A percentile compares a stretch with the other conserved stretches of the same genome.
Conservation (phyloP, 306 rosid species). For the Prunus fruticosa region DNA sequence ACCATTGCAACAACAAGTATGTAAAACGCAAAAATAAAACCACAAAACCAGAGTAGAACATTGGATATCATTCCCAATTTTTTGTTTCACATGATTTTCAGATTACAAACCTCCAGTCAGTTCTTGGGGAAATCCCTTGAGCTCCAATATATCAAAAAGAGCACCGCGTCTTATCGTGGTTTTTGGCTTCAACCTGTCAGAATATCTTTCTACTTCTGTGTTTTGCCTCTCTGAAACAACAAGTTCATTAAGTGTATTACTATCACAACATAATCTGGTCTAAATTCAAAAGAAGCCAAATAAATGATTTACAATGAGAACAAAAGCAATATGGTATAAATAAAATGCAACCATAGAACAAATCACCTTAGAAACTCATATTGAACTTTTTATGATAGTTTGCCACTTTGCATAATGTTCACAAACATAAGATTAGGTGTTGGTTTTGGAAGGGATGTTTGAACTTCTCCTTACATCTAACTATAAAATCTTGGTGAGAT, state of each 20-base stretch:
- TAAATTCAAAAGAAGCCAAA: constrained; percentile 9
- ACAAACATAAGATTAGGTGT: not conserved
- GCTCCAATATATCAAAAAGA: constrained; percentile 48
- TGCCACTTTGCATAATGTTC: not conserved
- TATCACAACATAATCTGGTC: not conserved
- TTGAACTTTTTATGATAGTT: not conserved
- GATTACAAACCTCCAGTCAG: constrained; percentile 51
- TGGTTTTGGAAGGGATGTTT: not conserved
- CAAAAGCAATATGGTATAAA: not conserved
- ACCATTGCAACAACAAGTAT: constrained; percentile 12
- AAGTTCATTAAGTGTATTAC: constrained; percentile 1
- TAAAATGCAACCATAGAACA: not conserved
- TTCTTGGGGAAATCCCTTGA: constrained; percentile 47
- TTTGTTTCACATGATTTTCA: constrained; percentile 12
- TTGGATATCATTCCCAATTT: constrained; percentile 3
- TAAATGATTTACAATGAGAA: not conserved
- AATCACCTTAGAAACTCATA: not conserved
- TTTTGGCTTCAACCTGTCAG: constrained; percentile 33
- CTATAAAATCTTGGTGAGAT: not conserved
- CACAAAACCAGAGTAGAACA: constrained; percentile 13
- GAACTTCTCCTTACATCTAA: not conserved
- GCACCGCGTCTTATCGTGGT: constrained; percentile 45
- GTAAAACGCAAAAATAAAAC: constrained; percentile 5
- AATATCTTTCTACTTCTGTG: constrained; percentile 41
- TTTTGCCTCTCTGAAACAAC: constrained; percentile 43